These are phyloP conservation scores for Sonneratia alba DNA, from an alignment of 345 rosid genomes.

Conservation along the genomic window DNA sequence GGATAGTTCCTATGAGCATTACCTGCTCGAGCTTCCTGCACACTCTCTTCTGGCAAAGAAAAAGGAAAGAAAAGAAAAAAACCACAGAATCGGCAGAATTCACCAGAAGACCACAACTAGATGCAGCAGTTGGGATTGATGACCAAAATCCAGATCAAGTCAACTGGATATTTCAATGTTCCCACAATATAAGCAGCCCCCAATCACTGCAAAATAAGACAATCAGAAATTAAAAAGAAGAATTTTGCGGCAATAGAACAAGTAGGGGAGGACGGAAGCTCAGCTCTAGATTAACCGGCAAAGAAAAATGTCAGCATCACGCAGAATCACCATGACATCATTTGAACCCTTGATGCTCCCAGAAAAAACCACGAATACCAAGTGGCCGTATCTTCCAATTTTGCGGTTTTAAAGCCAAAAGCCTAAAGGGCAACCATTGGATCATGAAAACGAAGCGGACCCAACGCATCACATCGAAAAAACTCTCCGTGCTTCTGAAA, in stretches of 20 bases:
- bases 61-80: neutral
- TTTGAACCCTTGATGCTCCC: neutral
- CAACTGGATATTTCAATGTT: neutral
- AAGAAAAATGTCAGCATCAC: neutral
- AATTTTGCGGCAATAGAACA: neutral
- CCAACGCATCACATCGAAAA: constrained; percentile 1
- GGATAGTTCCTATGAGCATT: neutral
- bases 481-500: neutral
- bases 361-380: neutral
- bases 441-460: neutral
- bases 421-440: neutral
- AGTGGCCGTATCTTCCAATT: neutral
- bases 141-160: neutral
- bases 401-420: neutral
- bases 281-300: neutral
- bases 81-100: neutral
- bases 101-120: neutral
- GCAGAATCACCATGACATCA: neutral
- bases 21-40: neutral
- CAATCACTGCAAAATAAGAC: neutral
- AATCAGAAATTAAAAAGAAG: neutral
- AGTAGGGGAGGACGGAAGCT: neutral
- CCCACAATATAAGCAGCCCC: neutral
- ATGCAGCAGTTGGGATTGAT: neutral
- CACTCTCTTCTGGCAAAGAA: neutral